Conservation (phyloP, 164 flowering plant genomes). For the Vitis labrusca region DNA sequence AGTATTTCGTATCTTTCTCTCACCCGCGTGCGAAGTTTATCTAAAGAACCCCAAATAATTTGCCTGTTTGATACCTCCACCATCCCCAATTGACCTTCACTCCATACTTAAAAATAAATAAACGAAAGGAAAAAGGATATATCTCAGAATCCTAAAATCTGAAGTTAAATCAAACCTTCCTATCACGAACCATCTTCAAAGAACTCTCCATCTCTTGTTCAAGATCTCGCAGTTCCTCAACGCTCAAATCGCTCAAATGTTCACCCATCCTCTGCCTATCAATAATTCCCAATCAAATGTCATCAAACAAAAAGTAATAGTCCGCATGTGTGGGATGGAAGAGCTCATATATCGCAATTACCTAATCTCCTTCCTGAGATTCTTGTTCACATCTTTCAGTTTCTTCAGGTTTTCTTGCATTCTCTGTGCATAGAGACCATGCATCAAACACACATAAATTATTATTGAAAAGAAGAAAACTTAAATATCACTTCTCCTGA, state of each 20-base stretch:
- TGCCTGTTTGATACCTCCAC: too few species aligned
- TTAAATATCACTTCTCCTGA: not conserved
- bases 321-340: too few species aligned
- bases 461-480: not conserved
- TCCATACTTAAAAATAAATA: too few species aligned
- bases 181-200: conserved; percentile 25
- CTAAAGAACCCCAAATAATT: too few species aligned
- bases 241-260: conserved; percentile 22
- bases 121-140: not conserved
- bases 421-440: conserved; percentile 20
- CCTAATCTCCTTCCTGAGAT: conserved; percentile 33
- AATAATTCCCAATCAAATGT: not conserved
- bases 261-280: conserved; percentile 40
- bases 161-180: conserved; percentile 36
- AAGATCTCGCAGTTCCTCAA: conserved; percentile 27
- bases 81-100: too few species aligned
- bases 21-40: too few species aligned
- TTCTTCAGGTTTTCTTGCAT: conserved; percentile 34
- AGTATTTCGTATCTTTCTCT: too few species aligned
- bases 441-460: not conserved
- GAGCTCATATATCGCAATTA: conserved; percentile 2
- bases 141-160: not conserved
- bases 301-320: not conserved
- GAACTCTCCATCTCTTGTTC: conserved; percentile 27
- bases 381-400: conserved; percentile 29